Conservation (phyloP, 257 asterid species). For the Marsdenia floribunda region DNA sequence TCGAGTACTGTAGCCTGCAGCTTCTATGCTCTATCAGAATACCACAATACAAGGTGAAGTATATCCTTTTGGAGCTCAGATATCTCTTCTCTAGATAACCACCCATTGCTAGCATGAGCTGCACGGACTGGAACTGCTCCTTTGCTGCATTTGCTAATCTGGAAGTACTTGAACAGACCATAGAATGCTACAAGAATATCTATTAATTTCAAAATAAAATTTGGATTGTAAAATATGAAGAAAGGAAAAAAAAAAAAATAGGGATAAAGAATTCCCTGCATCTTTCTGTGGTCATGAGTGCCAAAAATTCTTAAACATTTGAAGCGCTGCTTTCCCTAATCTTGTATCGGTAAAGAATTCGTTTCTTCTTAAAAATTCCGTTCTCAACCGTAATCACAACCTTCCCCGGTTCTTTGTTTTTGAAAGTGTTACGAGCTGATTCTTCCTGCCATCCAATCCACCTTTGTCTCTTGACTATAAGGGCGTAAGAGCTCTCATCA, state of each 20-base stretch:
- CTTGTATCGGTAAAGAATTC: constrained; percentile 44
- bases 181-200: background rate
- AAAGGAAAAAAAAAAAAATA: background rate
- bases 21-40: background rate
- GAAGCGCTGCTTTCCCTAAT: constrained; percentile 13
- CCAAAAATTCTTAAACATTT: background rate
- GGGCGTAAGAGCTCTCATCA: constrained; percentile 42
- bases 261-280: background rate
- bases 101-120: background rate
- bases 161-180: background rate
- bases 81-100: background rate
- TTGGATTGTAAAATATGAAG: too few relatives aligned
- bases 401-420: constrained; percentile 45
- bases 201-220: background rate
- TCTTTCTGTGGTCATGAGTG: background rate
- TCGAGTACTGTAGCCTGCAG: background rate
- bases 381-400: constrained; percentile 49
- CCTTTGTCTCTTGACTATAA: constrained; percentile 42
- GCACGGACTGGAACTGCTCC: background rate
- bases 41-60: background rate
- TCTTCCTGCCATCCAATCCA: constrained; percentile 45
- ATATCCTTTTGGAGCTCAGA: background rate
- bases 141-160: background rate
- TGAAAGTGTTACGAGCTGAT: constrained; percentile 43
- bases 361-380: constrained; percentile 44